Base-by-base conservation (phyloP, 768 basidiomycete species). In the Brasilioporus rufonigricans region DNA sequence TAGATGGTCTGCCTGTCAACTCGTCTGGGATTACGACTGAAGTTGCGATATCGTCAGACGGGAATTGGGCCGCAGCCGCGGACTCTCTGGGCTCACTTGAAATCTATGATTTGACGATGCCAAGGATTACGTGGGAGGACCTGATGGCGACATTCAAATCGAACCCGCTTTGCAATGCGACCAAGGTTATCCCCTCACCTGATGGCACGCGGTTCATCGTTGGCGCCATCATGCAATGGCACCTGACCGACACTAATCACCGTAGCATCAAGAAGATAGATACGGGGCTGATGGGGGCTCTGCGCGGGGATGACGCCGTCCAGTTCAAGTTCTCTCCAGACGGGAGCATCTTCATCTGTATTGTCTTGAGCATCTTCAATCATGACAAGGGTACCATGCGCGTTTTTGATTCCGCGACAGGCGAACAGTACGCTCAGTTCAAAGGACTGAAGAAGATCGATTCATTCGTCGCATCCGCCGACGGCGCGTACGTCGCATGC, bases 21-120 rank as follows among this genome's bases (percentile, higher is more conserved):
- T 0, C 12, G 11, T 1, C 9, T 3, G 32, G 10, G 18, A 11
- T 12, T 0, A 7, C 35, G 6, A 54, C 38, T 16, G 44, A 11
- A 3, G 24, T 65, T 32, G 52, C 64, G 1, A 31, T 69, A 24
- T 69, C 68, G 5, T 41, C 49, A 0, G 61, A 71, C 41, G 67
- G 69, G 0, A 47, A 19, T 19, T 54, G 55, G 56, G 46, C 63
- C 19, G 68, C 59, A 29, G 52, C 55, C 2, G 48, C 49, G 2
- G 26, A 44, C 19, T 0, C 21, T 23, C 35, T 11, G 18, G 62
- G 61, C 0, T 50, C 44, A 24, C 44, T 63, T n/a, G 4, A 41
- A n/a, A 57, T 60, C 18, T 12, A 31, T 2, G 61, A 63, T 35
- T 52, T 60, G 18, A 39, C 41, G 3, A 11, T 51, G 1, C n/a